Evolutionary conservation across 352 stramenopile species (phyloP), one percentile per base, ranked within the genome.

Genomic region (Globisporangium alternatum): DNA sequence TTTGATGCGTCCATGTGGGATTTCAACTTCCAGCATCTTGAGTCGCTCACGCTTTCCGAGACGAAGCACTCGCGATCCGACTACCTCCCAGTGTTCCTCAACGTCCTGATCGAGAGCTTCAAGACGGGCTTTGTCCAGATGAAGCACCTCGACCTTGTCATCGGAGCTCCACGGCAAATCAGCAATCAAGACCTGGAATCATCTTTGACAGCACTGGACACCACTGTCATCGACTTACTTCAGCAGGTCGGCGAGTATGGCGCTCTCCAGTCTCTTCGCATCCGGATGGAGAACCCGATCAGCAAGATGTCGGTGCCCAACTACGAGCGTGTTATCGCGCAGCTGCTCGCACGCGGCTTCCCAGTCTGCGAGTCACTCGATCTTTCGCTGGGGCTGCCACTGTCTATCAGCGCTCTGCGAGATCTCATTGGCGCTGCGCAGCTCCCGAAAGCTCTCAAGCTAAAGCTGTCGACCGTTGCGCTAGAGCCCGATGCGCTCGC

Each of bases 121-220:
- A 77, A 80, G 67, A 74, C 70, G 47, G 72, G 68, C 1, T 77
- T 89, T 52, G 64, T 75, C 53, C 76, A 88, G 52, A 53, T 90
- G 15, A 79, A 81, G 49, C 62, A 81, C 51, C 69, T 90, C 31
- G 78, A 90, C 8, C 45, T 90, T 30, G 33, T 45, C 7, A 49
- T 69, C 13, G 51, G 57, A 21, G 44, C 30, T 39, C 47, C 48
- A 22, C 8, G 48, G 10, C 41, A 55, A 33, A 44, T 19, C 1
- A 31, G 21, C 25, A 54, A 21, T 35, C 19, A 39, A 15, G 33
- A 43, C 55, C 10, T 52, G 39, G 6, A 62, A 56, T 22, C 28
- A 60, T 41, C 25, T 28, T 28, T 44, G 58, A 35, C 49, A 28
- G 3, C 6, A 8, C 45, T 79, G 17, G 69, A 72, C 17, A 60